Conservation (phyloP, 139 green algal genomes). For the Chlamydomonas sp. region DNA sequence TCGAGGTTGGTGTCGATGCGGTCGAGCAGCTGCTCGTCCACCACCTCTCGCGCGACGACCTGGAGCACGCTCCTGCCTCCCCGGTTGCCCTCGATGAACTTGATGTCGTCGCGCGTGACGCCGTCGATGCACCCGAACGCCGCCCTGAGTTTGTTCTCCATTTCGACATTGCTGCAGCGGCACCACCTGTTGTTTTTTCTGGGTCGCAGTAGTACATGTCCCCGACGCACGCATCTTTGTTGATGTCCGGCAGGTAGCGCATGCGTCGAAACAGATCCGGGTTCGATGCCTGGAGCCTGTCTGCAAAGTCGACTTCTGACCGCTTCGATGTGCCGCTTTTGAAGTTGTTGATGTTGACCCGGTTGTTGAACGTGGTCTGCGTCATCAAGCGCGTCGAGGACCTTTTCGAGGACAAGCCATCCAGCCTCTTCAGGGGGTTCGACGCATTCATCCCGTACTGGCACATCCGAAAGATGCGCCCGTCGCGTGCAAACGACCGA, state of each 20-base stretch:
- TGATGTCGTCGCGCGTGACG: not conserved
- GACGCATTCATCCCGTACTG: too few relatives aligned
- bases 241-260: not conserved
- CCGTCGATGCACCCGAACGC: too few relatives aligned
- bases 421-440: too few relatives aligned
- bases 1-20: not conserved
- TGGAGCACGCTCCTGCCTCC: not conserved
- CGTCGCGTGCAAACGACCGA: too few relatives aligned
- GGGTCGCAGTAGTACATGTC: conserved; percentile 7
- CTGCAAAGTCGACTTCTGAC: not conserved
- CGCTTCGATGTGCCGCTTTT: not conserved
- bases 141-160: not conserved
- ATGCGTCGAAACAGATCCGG: not conserved
- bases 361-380: too few relatives aligned
- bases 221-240: not conserved
- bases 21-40: not conserved
- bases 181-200: not conserved
- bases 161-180: not conserved
- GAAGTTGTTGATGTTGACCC: not conserved
- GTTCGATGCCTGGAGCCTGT: not conserved
- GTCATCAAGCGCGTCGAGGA: too few relatives aligned
- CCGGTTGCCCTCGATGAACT: not conserved
- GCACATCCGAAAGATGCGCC: too few relatives aligned
- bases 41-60: not conserved
- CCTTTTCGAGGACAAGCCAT: too few relatives aligned